Conservation (phyloP, 192 early-diverging fungal species). For the Backusella australiensis region DNA sequence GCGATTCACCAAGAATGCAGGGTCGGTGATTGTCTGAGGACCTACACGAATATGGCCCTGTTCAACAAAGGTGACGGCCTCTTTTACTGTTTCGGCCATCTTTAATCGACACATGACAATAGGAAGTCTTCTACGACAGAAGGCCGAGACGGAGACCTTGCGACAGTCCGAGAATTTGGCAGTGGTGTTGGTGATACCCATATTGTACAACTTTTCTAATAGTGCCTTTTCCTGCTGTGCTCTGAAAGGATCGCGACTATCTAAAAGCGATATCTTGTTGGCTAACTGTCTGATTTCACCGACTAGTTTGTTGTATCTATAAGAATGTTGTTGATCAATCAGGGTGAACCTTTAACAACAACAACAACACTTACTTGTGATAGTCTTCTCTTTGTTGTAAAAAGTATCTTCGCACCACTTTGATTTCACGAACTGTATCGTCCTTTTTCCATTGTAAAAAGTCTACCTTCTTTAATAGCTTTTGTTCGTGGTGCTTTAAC, state of each 20-base stretch:
- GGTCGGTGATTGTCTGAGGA: constrained; percentile 86
- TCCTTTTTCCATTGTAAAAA: constrained; percentile 93
- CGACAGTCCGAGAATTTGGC: constrained; percentile 75
- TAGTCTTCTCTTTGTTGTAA: constrained; percentile 88
- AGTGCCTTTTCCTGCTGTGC: constrained; percentile 70
- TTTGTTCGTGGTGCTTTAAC: constrained; percentile 93
- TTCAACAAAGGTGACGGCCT: constrained; percentile 88
- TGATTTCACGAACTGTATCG: constrained; percentile 76
- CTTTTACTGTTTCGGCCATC: constrained; percentile 92
- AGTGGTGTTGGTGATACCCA: constrained; percentile 80
- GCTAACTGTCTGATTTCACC: constrained; percentile 81
- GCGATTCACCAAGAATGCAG: constrained; percentile 81
- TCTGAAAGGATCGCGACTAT: constrained; percentile 83
- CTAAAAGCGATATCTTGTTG: constrained; percentile 79
- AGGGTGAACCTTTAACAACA: not conserved
- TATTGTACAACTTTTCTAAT: constrained; percentile 81
- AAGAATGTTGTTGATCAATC: not conserved
- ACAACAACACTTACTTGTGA: constrained; percentile 55
- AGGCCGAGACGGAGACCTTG: constrained; percentile 81
- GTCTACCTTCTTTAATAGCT: constrained; percentile 94
- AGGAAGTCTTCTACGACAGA: constrained; percentile 85
- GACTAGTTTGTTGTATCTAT: constrained; percentile 78
- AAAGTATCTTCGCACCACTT: constrained; percentile 87
- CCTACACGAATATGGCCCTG: constrained; percentile 96
- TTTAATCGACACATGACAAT: constrained; percentile 93